Evolutionary conservation across 2,329 filamentous ascomycete genomes (phyloP).

Genomic region (Fonsecaea erecta): DNA sequence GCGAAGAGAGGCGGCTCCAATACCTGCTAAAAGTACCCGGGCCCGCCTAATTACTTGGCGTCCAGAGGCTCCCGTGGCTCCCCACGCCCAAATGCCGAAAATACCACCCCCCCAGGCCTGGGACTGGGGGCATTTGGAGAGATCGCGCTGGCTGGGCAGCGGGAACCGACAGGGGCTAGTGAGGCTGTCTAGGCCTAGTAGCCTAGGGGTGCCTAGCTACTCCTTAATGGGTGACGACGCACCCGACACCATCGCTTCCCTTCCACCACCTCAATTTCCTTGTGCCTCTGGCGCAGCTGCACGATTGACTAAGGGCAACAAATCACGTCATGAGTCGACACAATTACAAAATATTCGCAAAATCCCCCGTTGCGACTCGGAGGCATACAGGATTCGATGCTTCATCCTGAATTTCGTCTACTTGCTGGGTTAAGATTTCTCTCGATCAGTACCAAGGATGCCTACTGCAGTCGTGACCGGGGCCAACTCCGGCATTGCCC

Average conservation of each 20-base stretch:
- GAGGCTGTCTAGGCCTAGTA: too few species aligned
- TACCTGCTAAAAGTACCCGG: conserved; percentile 5
- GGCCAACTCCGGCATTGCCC: conserved; percentile 49
- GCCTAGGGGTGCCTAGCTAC: too few species aligned
- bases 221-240: too few species aligned
- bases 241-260: too few species aligned
- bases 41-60: neutral
- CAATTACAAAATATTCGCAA: neutral
- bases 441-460: conserved; percentile 36
- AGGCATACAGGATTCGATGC: neutral
- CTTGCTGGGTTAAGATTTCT: neutral
- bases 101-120: neutral
- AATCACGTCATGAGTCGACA: neutral
- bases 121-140: neutral
- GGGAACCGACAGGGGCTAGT: too few species aligned
- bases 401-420: neutral
- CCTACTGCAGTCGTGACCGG: conserved; percentile 49
- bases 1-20: conserved; percentile 1
- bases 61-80: neutral
- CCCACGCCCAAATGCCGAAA: neutral
- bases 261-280: too few species aligned
- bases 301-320: neutral
- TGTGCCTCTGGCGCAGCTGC: neutral
- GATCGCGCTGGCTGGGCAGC: neutral
- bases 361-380: neutral